A percentile compares a stretch with the other conserved stretches of the same genome.
Conservation (phyloP, 2,329 filamentous ascomycete genomes). For the Hypomyces perniciosus region DNA sequence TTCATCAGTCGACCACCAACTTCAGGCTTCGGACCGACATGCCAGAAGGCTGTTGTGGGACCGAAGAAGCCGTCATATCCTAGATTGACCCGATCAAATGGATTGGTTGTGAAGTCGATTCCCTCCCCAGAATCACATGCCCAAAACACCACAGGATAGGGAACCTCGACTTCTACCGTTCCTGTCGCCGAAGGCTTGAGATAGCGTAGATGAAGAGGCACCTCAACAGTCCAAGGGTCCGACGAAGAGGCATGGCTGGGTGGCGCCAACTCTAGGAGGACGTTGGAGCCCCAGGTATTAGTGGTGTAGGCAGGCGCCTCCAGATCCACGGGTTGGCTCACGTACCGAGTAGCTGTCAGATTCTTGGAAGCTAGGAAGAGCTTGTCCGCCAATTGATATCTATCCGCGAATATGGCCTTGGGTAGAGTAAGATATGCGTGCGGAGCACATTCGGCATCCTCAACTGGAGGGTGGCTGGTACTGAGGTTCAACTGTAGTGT, state of each 20-base stretch:
- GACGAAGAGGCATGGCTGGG: slow-evolving; percentile 33
- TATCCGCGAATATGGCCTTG: slow-evolving; percentile 74
- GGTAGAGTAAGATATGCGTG: slow-evolving; percentile 82
- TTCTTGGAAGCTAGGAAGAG: slow-evolving; percentile 80
- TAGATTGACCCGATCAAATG: slow-evolving; percentile 79
- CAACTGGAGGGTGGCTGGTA: slow-evolving; percentile 42
- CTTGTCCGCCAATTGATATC: slow-evolving; percentile 72
- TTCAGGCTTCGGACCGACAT: slow-evolving; percentile 52
- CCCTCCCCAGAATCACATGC: slow-evolving; percentile 66
- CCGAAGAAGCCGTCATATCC: slow-evolving; percentile 81
- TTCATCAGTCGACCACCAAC: slow-evolving; percentile 41
- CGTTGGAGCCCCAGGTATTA: slow-evolving; percentile 68
- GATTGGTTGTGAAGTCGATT: slow-evolving; percentile 65
- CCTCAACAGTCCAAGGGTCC: slow-evolving; percentile 56
- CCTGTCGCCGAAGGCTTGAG: slow-evolving; percentile 56
- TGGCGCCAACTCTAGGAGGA: slow-evolving; percentile 66
- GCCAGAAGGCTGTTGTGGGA: slow-evolving; percentile 75
- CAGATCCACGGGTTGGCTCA: slow-evolving; percentile 75
- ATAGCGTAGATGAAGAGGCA: slow-evolving; percentile 85
- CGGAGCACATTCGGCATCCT: slow-evolving; percentile 59
- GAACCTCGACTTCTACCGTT: slow-evolving; percentile 51
- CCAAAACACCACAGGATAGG: slow-evolving; percentile 86
- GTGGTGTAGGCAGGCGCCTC: slow-evolving; percentile 84
- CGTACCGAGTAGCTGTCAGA: slow-evolving; percentile 59
- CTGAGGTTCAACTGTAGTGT: slow-evolving; percentile 64